Conservation (phyloP, 768 basidiomycete species). For the Mycena alexandri region DNA sequence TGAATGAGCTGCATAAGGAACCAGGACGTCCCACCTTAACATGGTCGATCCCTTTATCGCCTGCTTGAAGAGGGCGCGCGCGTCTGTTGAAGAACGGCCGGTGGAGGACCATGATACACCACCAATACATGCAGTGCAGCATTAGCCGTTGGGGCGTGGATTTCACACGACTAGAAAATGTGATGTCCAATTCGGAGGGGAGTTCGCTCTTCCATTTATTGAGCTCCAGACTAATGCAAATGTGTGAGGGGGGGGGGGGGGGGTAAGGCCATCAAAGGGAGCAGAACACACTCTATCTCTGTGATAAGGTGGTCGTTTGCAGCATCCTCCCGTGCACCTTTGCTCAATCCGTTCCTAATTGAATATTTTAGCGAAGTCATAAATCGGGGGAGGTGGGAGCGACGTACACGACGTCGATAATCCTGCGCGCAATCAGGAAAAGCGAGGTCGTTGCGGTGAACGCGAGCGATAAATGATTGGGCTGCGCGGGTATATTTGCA, state of each 20-base stretch:
- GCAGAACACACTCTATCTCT: constrained; percentile 38
- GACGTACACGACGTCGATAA: constrained; percentile 52
- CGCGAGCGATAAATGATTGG: constrained; percentile 41
- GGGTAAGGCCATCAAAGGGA: too few relatives aligned
- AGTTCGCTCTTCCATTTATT: constrained; percentile 43
- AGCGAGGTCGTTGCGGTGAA: constrained; percentile 50
- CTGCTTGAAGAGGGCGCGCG: constrained; percentile 1
- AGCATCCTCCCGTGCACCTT: background rate
- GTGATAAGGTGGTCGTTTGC: constrained; percentile 33
- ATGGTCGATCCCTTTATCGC: constrained; percentile 33
- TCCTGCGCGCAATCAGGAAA: constrained; percentile 46
- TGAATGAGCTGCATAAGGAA: background rate
- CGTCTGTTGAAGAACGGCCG: constrained; percentile 45
- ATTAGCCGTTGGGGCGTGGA: constrained; percentile 47
- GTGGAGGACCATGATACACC: constrained; percentile 53
- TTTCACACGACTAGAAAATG: constrained; percentile 39
- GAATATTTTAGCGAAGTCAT: background rate
- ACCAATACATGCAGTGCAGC: constrained; percentile 53
- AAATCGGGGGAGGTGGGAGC: background rate
- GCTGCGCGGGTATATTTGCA: constrained; percentile 42
- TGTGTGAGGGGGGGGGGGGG: constrained; percentile 1
- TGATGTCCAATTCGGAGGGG: constrained; percentile 47
- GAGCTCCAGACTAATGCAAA: constrained; percentile 36
- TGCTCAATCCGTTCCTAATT: constrained; percentile 16
- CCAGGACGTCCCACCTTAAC: constrained; percentile 28